These are phyloP conservation scores for Candida yuanshanica DNA, from an alignment of 805 yeast genomes.

Conservation along the genomic window DNA sequence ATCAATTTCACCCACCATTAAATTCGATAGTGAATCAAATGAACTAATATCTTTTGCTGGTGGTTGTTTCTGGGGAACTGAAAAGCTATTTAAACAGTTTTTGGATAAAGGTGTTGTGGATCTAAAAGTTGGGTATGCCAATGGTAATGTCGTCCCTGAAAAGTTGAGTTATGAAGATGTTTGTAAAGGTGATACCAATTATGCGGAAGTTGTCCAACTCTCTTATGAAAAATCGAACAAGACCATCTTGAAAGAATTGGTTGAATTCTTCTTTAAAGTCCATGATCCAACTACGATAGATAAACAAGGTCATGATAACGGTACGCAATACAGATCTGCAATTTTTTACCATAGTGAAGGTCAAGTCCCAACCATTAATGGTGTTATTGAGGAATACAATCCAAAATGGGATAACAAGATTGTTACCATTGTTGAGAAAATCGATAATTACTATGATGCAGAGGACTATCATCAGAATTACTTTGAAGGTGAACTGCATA, in stretches of 20 bases:
- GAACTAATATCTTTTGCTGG: constrained; percentile 6
- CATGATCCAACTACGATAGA: constrained; percentile 91
- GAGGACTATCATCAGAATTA: constrained; percentile 88
- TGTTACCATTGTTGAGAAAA: constrained; percentile 60
- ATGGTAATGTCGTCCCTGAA: constrained; percentile 40
- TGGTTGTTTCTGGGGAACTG: constrained; percentile 79
- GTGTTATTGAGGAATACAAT: constrained; percentile 51
- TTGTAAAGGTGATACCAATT: constrained; percentile 50
- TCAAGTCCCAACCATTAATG: constrained; percentile 37
- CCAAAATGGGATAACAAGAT: constrained; percentile 62
- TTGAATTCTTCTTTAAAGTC: constrained; percentile 76
- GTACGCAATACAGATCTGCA: constrained; percentile 87
- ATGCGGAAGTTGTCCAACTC: constrained; percentile 75
- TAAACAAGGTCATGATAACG: constrained; percentile 82
- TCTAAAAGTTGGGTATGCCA: constrained; percentile 81
- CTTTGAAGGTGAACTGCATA: constrained; percentile 32
- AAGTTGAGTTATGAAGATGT: constrained; percentile 5
- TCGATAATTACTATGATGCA: constrained; percentile 77
- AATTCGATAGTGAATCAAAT: background rate
- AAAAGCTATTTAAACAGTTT: constrained; percentile 69
- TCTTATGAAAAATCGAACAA: constrained; percentile 64
- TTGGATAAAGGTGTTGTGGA: constrained; percentile 52
- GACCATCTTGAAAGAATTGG: constrained; percentile 42
- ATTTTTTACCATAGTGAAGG: constrained; percentile 57
- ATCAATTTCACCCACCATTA: constrained; percentile 1